phyloP scores from a whole-genome alignment of 371 early-diverging fungal species.

The Haplosporangium sp. region DNA sequence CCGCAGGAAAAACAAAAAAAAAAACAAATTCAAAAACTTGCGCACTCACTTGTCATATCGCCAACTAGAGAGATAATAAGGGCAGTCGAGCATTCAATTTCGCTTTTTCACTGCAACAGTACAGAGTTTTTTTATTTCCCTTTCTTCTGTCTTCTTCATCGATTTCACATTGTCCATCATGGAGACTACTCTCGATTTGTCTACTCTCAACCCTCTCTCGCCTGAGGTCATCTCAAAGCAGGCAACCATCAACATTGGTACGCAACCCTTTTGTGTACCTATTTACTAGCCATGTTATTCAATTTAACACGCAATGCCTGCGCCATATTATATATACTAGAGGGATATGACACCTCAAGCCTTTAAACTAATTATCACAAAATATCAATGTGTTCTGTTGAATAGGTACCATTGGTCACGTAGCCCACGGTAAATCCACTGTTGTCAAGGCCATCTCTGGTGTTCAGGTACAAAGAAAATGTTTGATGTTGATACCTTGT shows the following conservation, averaged over 20 bases:
- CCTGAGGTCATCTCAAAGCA: slow-evolving; percentile 91
- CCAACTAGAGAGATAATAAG: not conserved
- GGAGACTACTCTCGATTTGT: slow-evolving; percentile 42
- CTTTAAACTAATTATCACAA: too few species aligned
- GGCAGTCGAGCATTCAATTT: not conserved
- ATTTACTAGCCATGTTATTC: not conserved
- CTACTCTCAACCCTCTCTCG: slow-evolving; percentile 44
- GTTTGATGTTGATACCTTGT: not conserved
- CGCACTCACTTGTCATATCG: too few species aligned
- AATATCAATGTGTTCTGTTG: not conserved
- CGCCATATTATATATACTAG: not conserved
- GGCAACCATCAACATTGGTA: slow-evolving; percentile 99
- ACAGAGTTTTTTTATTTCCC: slow-evolving; percentile 1
- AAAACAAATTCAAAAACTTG: not conserved
- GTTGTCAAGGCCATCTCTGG: slow-evolving; percentile 99
- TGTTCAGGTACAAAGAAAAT: slow-evolving; percentile 77
- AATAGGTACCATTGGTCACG: slow-evolving; percentile 99
- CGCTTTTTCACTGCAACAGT: not conserved
- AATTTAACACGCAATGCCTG: not conserved
- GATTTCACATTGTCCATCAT: slow-evolving; percentile 22
- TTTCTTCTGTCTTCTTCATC: not conserved
- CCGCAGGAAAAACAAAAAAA: slow-evolving; percentile 1
- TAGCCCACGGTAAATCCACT: slow-evolving; percentile 99
- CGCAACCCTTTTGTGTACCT: slow-evolving; percentile 54
- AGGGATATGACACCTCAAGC: too few species aligned